A percentile compares a stretch with the other conserved stretches of the same genome.
These are phyloP conservation scores for Malus hybrid DNA, from an alignment of 331 rosid species.

Conservation along the genomic window DNA sequence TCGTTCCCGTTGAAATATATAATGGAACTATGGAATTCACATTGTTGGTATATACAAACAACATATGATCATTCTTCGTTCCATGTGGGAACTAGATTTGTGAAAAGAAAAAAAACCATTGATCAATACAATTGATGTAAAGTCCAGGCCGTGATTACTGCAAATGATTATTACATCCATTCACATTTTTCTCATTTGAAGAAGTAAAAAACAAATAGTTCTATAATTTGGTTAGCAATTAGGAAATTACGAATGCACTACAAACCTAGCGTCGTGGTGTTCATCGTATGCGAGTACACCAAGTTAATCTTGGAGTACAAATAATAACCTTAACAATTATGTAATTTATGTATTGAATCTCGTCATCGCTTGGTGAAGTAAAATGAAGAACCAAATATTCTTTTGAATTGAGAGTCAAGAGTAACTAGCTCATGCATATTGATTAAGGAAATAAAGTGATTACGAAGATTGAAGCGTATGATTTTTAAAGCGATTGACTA, in stretches of 20 bases:
- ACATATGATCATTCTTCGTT: neutral
- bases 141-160: neutral
- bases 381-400: neutral
- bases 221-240: neutral
- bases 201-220: neutral
- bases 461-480: neutral
- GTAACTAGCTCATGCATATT: neutral
- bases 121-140: neutral
- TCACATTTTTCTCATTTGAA: neutral
- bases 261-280: neutral
- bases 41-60: neutral
- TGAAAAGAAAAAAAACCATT: neutral
- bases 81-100: neutral
- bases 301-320: neutral
- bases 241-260: neutral
- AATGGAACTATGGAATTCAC: neutral
- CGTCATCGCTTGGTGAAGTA: neutral
- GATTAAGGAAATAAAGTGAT: neutral
- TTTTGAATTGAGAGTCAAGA: neutral
- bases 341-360: neutral
- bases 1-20: neutral
- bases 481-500: neutral
- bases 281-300: neutral
- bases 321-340: neutral
- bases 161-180: neutral